Evolutionary conservation across 192 early-diverging fungal species (phyloP).

Genomic region (Coemansia sp.): DNA sequence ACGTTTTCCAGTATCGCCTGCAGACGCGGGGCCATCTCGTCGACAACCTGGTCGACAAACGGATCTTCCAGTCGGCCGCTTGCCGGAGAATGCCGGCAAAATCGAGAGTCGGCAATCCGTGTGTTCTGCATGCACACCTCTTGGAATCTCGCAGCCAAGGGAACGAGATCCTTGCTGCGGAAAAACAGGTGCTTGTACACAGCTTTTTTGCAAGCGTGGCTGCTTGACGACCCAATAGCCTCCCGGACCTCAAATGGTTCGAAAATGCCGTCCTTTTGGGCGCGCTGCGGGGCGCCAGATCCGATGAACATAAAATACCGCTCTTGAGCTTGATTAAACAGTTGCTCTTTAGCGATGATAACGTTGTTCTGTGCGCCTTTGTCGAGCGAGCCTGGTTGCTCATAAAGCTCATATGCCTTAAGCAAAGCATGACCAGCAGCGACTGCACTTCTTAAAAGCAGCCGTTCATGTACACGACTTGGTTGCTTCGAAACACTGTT

Average conservation of each 20-base stretch:
- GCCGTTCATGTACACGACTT: too few species aligned
- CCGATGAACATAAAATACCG: too few species aligned
- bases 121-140: not conserved
- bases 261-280: not conserved
- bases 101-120: not conserved
- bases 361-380: too few species aligned
- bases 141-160: not conserved
- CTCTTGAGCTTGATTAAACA: too few species aligned
- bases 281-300: too few species aligned
- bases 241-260: not conserved
- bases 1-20: not conserved
- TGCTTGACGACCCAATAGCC: not conserved
- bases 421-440: too few species aligned
- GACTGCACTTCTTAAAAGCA: too few species aligned
- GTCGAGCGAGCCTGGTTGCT: too few species aligned
- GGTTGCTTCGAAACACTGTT: too few species aligned
- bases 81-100: not conserved
- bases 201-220: not conserved
- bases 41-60: not conserved
- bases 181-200: not conserved
- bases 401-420: too few species aligned
- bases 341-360: too few species aligned
- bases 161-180: not conserved
- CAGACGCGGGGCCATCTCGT: slow-evolving; percentile 5
- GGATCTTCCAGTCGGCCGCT: not conserved